A percentile compares a stretch with the other conserved stretches of the same genome.
phyloP scores from a whole-genome alignment of 2,329 filamentous ascomycete genomes.

The Basipetospora chlamydospora region DNA sequence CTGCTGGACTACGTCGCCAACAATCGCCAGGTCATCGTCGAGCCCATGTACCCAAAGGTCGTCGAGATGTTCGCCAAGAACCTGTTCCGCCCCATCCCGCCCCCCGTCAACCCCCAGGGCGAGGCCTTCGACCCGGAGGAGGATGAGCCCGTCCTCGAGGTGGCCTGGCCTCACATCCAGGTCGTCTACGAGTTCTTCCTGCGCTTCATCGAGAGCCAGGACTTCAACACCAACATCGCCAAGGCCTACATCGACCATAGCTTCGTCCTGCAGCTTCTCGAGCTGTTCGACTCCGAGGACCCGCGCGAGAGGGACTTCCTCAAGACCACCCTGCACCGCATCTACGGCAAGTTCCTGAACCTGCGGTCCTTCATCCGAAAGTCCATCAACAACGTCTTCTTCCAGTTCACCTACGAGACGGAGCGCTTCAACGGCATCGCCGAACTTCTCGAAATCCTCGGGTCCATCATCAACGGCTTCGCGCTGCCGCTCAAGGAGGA shows the following conservation, averaged over 20 bases:
- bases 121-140: constrained; percentile 98
- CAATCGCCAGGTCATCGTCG: constrained; percentile 94
- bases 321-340: constrained; percentile 93
- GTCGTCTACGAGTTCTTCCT: constrained; percentile 99
- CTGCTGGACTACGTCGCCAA: constrained; percentile 96
- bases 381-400: constrained; percentile 99
- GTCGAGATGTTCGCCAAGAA: constrained; percentile 99
- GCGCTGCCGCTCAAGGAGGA: constrained; percentile 94
- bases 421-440: constrained; percentile 98
- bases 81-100: constrained; percentile 89
- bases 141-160: constrained; percentile 93
- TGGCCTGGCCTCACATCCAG: constrained; percentile 98
- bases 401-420: constrained; percentile 98
- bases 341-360: constrained; percentile 98
- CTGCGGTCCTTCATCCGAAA: constrained; percentile 91
- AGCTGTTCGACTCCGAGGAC: constrained; percentile 96
- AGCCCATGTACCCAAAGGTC: constrained; percentile 96
- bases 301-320: constrained; percentile 92
- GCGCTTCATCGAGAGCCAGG: constrained; percentile 96
- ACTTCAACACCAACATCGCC: constrained; percentile 99
- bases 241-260: constrained; percentile 98
- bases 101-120: constrained; percentile 92
- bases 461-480: constrained; percentile 98
- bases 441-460: constrained; percentile 87
- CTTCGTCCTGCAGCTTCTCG: constrained; percentile 91